A percentile compares a stretch with the other conserved stretches of the same genome.
Conservation (phyloP, 139 green algal genomes). For the Tetraselmis striata region DNA sequence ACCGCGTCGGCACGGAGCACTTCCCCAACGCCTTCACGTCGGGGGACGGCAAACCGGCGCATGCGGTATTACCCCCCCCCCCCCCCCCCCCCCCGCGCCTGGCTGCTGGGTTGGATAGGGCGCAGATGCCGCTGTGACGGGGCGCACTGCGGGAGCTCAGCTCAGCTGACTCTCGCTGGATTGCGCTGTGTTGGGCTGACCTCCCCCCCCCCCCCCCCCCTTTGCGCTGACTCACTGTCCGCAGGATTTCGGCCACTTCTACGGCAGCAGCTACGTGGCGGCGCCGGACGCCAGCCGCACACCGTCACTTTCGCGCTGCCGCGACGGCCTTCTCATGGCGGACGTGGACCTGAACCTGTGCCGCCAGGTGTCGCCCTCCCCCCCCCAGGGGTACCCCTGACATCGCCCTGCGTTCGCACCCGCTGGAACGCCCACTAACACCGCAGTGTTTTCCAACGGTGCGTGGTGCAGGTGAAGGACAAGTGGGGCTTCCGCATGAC, state of each 20-base stretch:
- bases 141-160: no score
- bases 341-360: constrained; percentile 92
- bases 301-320: constrained; percentile 55
- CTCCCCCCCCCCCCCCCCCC: no score
- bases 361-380: constrained; percentile 50
- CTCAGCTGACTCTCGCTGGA: no score
- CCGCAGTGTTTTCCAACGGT: no score
- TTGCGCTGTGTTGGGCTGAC: background rate
- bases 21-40: constrained; percentile 93
- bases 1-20: constrained; percentile 88
- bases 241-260: constrained; percentile 85
- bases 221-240: background rate
- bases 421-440: no score
- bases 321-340: constrained; percentile 80
- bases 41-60: constrained; percentile 81
- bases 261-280: constrained; percentile 88
- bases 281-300: constrained; percentile 83
- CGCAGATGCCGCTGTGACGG: no score
- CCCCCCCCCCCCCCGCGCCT: no score
- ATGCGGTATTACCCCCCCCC: constrained; percentile 52
- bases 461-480: constrained; percentile 81
- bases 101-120: no score
- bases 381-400: background rate
- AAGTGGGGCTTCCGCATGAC: constrained; percentile 94
- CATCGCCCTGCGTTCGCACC: constrained; percentile 1